A percentile compares a stretch with the other conserved stretches of the same genome.
These are phyloP conservation scores for Dipteronia sinensis DNA, from an alignment of 345 rosid genomes.

Conservation along the genomic window DNA sequence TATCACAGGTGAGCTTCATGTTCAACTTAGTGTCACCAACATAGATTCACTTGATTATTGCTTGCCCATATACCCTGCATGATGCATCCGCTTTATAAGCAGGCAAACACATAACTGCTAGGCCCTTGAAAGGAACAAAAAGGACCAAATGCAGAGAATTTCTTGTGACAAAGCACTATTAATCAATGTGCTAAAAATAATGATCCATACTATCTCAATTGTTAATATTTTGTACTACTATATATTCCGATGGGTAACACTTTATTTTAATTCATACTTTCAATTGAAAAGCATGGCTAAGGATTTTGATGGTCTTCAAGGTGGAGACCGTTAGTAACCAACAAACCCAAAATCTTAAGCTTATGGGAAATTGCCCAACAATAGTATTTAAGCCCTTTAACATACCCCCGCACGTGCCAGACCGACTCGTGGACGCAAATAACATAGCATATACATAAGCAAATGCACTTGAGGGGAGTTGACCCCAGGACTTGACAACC, in stretches of 20 bases:
- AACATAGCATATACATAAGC: no score
- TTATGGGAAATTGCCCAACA: no score
- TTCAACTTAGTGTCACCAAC: not conserved
- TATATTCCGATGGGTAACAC: not conserved
- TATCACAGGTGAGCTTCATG: slow-evolving; percentile 57
- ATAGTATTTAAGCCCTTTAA: no score
- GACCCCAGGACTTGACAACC: no score
- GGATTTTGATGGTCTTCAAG: slow-evolving; percentile 7
- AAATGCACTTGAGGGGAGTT: no score
- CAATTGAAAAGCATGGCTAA: not conserved
- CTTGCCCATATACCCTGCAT: slow-evolving; percentile 2
- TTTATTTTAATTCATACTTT: not conserved
- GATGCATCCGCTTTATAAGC: not conserved
- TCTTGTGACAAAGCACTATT: not conserved
- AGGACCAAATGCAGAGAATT: not conserved
- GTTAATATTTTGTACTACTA: not conserved
- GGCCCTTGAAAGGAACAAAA: not conserved
- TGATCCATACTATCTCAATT: not conserved
- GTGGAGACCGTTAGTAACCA: no score
- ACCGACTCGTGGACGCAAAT: no score
- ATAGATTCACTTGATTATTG: not conserved
- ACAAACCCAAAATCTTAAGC: no score
- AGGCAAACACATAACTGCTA: not conserved
- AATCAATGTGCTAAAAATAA: not conserved
- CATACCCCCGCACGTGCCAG: no score